These are phyloP conservation scores for Colletotrichum acutatum DNA, from an alignment of 2,329 filamentous ascomycete genomes.

Conservation along the genomic window DNA sequence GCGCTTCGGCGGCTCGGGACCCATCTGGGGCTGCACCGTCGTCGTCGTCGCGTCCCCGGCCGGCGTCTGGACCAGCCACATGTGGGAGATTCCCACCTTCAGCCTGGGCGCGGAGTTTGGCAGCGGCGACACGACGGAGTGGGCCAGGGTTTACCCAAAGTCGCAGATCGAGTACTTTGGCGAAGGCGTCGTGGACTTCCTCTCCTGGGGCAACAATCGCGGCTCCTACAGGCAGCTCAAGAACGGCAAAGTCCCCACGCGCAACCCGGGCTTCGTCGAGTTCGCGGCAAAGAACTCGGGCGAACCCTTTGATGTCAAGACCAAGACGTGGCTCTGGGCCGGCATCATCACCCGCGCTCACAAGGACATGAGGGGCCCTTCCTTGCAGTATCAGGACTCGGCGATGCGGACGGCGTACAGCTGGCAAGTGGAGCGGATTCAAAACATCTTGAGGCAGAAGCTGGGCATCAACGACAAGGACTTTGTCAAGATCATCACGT, in stretches of 20 bases:
- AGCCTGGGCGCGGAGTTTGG: background rate
- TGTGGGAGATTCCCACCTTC: slow-evolving; percentile 35
- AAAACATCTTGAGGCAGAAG: background rate
- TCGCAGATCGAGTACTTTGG: slow-evolving; percentile 13
- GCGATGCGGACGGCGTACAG: background rate
- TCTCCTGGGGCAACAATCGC: background rate
- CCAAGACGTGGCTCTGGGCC: slow-evolving; percentile 21
- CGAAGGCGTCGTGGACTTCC: slow-evolving; percentile 7
- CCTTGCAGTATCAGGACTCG: background rate
- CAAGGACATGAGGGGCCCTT: too few relatives aligned
- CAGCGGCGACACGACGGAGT: background rate
- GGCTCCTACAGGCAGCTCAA: background rate
- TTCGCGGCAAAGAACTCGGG: background rate
- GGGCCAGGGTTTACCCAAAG: background rate
- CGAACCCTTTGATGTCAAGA: slow-evolving; percentile 10
- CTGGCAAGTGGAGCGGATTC: slow-evolving; percentile 5
- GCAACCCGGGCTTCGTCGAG: slow-evolving; percentile 17
- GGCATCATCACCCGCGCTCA: slow-evolving; percentile 18
- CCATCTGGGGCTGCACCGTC: slow-evolving; percentile 33
- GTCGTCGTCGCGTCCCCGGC: slow-evolving; percentile 28
- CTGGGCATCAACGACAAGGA: slow-evolving; percentile 1
- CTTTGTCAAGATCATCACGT: background rate
- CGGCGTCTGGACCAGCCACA: slow-evolving; percentile 31
- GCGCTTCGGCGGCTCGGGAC: slow-evolving; percentile 30
- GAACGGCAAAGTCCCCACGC: background rate